These are phyloP conservation scores for Coemansia guatemalensis DNA, from an alignment of 192 early-diverging fungal species.

Conservation along the genomic window DNA sequence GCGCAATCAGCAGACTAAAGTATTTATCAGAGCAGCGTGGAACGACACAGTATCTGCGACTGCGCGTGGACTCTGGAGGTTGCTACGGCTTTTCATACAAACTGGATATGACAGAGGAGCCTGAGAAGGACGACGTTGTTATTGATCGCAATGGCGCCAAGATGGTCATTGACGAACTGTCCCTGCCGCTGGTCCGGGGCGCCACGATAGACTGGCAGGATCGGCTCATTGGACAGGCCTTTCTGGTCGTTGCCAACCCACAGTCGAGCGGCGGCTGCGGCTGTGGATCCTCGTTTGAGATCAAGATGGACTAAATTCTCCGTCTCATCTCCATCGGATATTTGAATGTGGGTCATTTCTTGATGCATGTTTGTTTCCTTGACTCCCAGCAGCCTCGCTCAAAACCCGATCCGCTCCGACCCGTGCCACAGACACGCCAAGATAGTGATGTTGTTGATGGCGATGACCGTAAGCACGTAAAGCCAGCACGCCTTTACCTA, in stretches of 20 bases:
- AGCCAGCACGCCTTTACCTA: no score
- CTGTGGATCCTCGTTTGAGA: constrained; percentile 69
- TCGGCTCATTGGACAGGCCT: constrained; percentile 78
- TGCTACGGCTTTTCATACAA: constrained; percentile 87
- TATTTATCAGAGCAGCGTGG: constrained; percentile 39
- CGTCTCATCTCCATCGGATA: constrained; percentile 2
- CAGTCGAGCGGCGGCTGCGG: constrained; percentile 70
- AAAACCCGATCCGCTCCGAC: no score
- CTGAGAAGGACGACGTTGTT: constrained; percentile 68
- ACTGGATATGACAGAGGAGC: constrained; percentile 67
- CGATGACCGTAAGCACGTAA: no score
- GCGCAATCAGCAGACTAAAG: constrained; percentile 40
- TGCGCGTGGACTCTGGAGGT: constrained; percentile 81
- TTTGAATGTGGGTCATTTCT: constrained; percentile 5
- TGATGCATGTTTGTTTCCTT: no score
- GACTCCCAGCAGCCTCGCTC: no score
- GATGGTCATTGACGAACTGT: constrained; percentile 71
- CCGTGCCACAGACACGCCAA: no score
- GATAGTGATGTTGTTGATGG: no score
- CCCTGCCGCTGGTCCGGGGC: constrained; percentile 72
- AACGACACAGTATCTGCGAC: constrained; percentile 60
- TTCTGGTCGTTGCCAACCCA: constrained; percentile 75
- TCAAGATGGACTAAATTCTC: constrained; percentile 55
- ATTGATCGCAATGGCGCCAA: constrained; percentile 70
- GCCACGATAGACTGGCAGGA: constrained; percentile 77